Base-by-base conservation (phyloP, 2,329 filamentous ascomycete species). In the Neocucurbitaria cava region DNA sequence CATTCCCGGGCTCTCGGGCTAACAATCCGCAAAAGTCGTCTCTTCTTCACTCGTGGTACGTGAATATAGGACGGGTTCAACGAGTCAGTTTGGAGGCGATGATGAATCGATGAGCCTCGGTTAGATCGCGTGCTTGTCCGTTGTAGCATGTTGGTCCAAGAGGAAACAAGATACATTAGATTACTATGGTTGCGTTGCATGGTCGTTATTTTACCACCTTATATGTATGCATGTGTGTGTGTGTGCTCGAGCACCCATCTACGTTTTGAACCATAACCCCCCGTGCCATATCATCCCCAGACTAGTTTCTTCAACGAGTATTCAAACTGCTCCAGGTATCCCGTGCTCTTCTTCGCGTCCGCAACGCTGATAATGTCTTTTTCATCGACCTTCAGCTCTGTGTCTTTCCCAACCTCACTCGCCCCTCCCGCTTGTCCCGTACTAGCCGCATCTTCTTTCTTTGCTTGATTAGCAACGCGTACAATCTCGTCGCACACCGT, bases 221-320 rank as follows among this genome's bases (percentile, higher is more conserved):
- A 8, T 23, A 42, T 26, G 24, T 26, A n/a, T n/a, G n/a, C n/a
- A n/a, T n/a, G n/a, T n/a, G n/a, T n/a, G n/a, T n/a, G n/a, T n/a
- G n/a, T n/a, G n/a, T n/a, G n/a, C n/a, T n/a, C n/a, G n/a, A n/a
- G n/a, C n/a, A n/a, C n/a, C n/a, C n/a, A n/a, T n/a, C n/a, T n/a
- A n/a, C n/a, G n/a, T n/a, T n/a, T n/a, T n/a, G n/a, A n/a, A n/a
- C n/a, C n/a, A n/a, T n/a, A n/a, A n/a, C n/a, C n/a, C n/a, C n/a
- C n/a, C n/a, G n/a, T n/a, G n/a, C n/a, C n/a, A n/a, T 9, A 58
- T 45, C 15, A 86, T 3, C 83, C 82, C 95, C 95, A 98, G 11
- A 99, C 92, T 72, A 98, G 78, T 81, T 91, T 96, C 85, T 96
- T 97, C 67, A 98, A 83, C 54, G 89, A 90, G 79, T 98, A 92